phyloP scores from a whole-genome alignment of 2,329 filamentous ascomycete genomes.

The Thelonectria rubi region DNA sequence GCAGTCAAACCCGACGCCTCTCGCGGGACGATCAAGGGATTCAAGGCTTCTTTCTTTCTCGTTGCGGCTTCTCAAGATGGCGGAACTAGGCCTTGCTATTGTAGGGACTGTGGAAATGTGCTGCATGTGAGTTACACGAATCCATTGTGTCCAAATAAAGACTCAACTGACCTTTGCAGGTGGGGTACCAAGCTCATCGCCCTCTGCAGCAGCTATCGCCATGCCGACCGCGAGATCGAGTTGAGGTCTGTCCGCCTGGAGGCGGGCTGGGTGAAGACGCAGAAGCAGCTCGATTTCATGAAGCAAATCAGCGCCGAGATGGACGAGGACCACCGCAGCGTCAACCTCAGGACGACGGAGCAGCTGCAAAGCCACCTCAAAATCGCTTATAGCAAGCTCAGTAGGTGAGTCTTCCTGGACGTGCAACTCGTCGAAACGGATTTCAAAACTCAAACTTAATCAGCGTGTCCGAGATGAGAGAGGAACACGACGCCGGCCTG shows the following conservation, averaged over 20 bases:
- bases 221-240: background rate
- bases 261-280: background rate
- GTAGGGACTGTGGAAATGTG: constrained; percentile 1
- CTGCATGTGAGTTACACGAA: background rate
- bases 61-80: background rate
- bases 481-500: background rate
- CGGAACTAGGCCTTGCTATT: background rate
- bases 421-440: background rate
- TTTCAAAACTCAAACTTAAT: background rate
- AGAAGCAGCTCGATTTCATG: constrained; percentile 1
- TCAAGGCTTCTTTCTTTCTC: too few species aligned
- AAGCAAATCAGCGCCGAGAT: background rate
- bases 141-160: background rate
- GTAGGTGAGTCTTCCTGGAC: background rate
- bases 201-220: background rate
- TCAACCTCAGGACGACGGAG: background rate
- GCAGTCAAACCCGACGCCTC: background rate
- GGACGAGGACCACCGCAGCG: background rate
- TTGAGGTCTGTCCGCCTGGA: background rate
- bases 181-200: background rate
- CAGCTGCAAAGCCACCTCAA: background rate
- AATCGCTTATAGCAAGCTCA: background rate
- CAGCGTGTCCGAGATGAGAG: background rate
- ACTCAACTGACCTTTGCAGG: background rate
- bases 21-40: too few species aligned